phyloP scores from a whole-genome alignment of 495 filamentous ascomycete species.

The Trichoderma asperelloides region DNA sequence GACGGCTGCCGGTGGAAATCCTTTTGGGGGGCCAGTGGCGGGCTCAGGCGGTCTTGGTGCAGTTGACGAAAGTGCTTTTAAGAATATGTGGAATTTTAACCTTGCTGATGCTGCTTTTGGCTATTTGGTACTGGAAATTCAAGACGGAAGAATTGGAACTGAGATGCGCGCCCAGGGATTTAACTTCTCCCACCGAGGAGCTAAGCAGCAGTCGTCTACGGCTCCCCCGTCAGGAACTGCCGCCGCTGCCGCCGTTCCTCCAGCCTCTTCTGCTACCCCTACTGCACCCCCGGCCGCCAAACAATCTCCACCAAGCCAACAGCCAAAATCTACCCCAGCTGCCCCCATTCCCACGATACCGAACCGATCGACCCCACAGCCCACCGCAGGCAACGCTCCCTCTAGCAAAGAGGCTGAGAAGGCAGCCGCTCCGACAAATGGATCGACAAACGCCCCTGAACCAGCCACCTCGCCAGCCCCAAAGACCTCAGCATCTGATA shows the following conservation, averaged over 20 bases:
- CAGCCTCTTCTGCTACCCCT: constrained; percentile 31
- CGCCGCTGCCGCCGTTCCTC: constrained; percentile 20
- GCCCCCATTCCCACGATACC: constrained; percentile 18
- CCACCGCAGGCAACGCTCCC: constrained; percentile 39
- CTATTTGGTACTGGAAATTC: constrained; percentile 88
- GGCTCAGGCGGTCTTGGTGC: constrained; percentile 66
- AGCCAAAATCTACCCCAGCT: constrained; percentile 26
- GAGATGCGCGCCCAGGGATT: constrained; percentile 99
- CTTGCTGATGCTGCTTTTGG: constrained; percentile 95
- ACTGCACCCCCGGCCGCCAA: constrained; percentile 23
- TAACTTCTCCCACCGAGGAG: constrained; percentile 91
- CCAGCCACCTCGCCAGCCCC: constrained; percentile 33
- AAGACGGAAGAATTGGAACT: constrained; percentile 88
- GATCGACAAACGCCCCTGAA: constrained; percentile 41
- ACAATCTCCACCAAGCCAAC: constrained; percentile 27
- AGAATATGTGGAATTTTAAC: constrained; percentile 99
- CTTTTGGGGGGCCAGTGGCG: constrained; percentile 81
- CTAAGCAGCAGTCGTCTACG: constrained; percentile 40
- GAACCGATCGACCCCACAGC: constrained; percentile 26
- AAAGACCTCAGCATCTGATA: constrained; percentile 34
- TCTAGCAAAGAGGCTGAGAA: constrained; percentile 22
- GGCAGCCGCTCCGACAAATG: constrained; percentile 24
- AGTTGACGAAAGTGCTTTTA: constrained; percentile 97
- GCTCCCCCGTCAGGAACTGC: constrained; percentile 20
- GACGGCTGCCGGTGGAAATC: constrained; percentile 88